Conservation (phyloP, 2,329 filamentous ascomycete genomes). For the Chaetomium olivaceum region DNA sequence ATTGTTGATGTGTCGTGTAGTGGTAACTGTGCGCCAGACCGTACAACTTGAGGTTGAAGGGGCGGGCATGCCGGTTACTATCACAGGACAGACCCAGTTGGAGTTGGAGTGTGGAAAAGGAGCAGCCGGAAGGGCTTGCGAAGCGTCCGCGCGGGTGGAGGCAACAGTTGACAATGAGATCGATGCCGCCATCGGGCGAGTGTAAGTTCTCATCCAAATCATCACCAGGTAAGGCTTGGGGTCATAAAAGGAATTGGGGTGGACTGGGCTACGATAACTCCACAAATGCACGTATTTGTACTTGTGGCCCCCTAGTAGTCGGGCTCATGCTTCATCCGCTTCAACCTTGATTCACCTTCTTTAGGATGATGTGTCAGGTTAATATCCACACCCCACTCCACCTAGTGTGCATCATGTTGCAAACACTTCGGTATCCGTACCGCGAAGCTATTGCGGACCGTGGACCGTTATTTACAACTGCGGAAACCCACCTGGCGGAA, state of each 20-base stretch:
- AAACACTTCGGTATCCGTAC: too few relatives aligned
- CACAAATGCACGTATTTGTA: too few relatives aligned
- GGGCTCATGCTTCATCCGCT: too few relatives aligned
- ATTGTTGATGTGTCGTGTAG: not conserved
- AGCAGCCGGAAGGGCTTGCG: not conserved
- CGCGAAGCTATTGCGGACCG: too few relatives aligned
- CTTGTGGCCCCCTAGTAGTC: too few relatives aligned
- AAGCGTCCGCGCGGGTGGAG: not conserved
- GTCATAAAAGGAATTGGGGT: too few relatives aligned
- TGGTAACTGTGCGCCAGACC: not conserved
- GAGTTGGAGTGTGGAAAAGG: not conserved
- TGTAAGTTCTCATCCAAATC: not conserved
- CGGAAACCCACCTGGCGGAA: not conserved
- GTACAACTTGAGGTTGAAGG: not conserved
- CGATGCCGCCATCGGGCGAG: not conserved
- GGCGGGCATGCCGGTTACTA: not conserved
- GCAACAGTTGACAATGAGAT: conserved; percentile 13
- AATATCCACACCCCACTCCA: too few relatives aligned
- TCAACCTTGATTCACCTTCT: too few relatives aligned
- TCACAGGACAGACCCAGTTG: not conserved
- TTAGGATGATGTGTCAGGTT: too few relatives aligned
- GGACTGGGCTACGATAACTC: too few relatives aligned
- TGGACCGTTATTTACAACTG: conserved; percentile 48
- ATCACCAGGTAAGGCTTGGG: not conserved
- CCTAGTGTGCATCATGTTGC: too few relatives aligned